These are phyloP conservation scores for Endocalyx cinctus DNA, from an alignment of 2,329 filamentous ascomycete species.

Conservation along the genomic window DNA sequence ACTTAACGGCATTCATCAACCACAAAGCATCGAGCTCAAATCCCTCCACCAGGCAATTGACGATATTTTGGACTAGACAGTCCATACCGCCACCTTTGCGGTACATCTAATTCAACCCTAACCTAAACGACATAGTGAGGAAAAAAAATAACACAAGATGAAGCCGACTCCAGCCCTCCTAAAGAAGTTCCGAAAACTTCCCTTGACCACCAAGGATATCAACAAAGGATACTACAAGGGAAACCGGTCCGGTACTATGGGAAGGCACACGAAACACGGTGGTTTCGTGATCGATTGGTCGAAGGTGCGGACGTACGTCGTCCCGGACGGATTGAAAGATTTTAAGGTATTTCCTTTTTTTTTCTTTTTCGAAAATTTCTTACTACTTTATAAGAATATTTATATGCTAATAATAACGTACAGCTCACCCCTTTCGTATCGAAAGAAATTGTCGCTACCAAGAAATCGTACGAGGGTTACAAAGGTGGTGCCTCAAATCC, in stretches of 20 bases:
- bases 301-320: slow-evolving; percentile 88
- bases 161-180: slow-evolving; percentile 64
- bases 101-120: too few relatives aligned
- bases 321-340: slow-evolving; percentile 61
- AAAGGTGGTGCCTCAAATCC: slow-evolving; percentile 53
- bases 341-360: slow-evolving; percentile 59
- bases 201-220: slow-evolving; percentile 87
- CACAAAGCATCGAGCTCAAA: too few relatives aligned
- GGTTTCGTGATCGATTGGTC: slow-evolving; percentile 78
- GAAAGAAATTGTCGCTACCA: slow-evolving; percentile 47
- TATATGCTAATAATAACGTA: not conserved
- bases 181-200: slow-evolving; percentile 66
- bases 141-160: slow-evolving; percentile 41
- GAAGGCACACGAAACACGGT: slow-evolving; percentile 76
- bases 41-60: too few relatives aligned
- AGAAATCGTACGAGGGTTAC: slow-evolving; percentile 51
- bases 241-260: slow-evolving; percentile 83
- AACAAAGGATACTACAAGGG: slow-evolving; percentile 97
- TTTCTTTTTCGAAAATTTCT: not conserved
- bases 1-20: too few relatives aligned
- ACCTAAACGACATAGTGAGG: slow-evolving; percentile 2
- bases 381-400: too few relatives aligned
- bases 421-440: slow-evolving; percentile 80
- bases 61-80: too few relatives aligned
- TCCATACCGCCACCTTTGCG: too few relatives aligned